A percentile compares a stretch with the other conserved stretches of the same genome.
Conservation (phyloP, 2,329 filamentous ascomycete species). For the Epicoccum sorghinum region DNA sequence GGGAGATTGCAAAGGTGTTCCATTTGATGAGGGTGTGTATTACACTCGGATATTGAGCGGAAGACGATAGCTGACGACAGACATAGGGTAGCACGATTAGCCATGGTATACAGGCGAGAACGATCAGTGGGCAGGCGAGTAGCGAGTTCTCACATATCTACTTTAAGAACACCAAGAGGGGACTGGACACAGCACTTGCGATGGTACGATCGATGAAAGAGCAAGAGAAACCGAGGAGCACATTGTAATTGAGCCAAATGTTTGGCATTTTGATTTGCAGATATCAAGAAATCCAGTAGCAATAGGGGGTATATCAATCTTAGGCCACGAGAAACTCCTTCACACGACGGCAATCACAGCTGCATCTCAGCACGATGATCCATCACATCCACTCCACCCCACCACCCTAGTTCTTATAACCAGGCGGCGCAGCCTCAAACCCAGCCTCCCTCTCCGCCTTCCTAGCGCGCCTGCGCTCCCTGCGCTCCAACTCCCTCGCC, state of each 20-base stretch:
- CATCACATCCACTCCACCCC: neutral
- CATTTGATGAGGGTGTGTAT: constrained; percentile 43
- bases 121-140: constrained; percentile 45
- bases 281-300: neutral
- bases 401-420: constrained; percentile 26
- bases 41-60: neutral
- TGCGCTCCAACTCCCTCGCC: constrained; percentile 35
- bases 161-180: constrained; percentile 42
- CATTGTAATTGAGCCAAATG: constrained; percentile 18
- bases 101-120: constrained; percentile 45
- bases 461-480: constrained; percentile 33
- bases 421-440: constrained; percentile 28
- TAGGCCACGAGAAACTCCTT: constrained; percentile 10
- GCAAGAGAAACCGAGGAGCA: constrained; percentile 31
- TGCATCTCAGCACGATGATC: neutral
- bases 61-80: neutral
- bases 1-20: constrained; percentile 44
- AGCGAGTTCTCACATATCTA: constrained; percentile 46
- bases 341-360: constrained; percentile 1
- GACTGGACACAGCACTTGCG: constrained; percentile 36
- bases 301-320: constrained; percentile 15
- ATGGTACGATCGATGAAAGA: constrained; percentile 38
- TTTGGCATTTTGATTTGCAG: neutral
- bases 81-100: constrained; percentile 41
- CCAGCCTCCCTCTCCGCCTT: constrained; percentile 25